These are phyloP conservation scores for Coemansia sp. DNA, from an alignment of 192 early-diverging fungal species.

Conservation along the genomic window DNA sequence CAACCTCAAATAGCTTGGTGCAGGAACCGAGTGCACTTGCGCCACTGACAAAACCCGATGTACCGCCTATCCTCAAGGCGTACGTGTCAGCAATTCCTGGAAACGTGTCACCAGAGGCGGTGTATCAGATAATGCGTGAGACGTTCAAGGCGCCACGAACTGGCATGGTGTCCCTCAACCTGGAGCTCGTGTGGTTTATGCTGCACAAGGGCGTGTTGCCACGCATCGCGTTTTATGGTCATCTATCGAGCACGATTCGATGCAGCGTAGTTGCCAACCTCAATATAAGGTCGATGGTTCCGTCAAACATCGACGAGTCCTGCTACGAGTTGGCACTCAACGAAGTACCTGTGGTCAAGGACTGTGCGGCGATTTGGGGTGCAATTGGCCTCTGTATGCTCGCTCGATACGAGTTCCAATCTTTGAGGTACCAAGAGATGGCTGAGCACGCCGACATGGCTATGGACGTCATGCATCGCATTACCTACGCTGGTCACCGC, in stretches of 20 bases:
- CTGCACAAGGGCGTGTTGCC: constrained; percentile 51
- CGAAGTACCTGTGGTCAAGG: constrained; percentile 27
- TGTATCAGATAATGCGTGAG: constrained; percentile 49
- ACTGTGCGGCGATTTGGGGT: constrained; percentile 43
- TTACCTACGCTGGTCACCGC: constrained; percentile 33
- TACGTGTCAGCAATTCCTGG: constrained; percentile 38
- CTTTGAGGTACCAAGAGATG: constrained; percentile 49
- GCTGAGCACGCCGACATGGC: constrained; percentile 50
- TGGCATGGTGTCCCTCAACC: constrained; percentile 49
- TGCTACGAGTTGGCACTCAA: constrained; percentile 46
- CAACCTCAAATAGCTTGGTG: background rate
- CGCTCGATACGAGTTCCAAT: constrained; percentile 52
- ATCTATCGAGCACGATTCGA: constrained; percentile 46
- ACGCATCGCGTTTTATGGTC: constrained; percentile 39
- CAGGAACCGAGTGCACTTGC: background rate
- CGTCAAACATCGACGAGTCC: constrained; percentile 46
- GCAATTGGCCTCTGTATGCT: constrained; percentile 43
- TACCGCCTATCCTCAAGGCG: constrained; percentile 31
- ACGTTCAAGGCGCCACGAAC: constrained; percentile 48
- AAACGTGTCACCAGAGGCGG: constrained; percentile 16
- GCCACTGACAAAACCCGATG: background rate
- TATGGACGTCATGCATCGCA: constrained; percentile 35
- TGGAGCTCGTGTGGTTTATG: constrained; percentile 52
- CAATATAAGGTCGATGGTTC: constrained; percentile 36
- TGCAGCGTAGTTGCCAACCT: constrained; percentile 41